These are phyloP conservation scores for Phytophthora sojae DNA, from an alignment of 352 stramenopile genomes.

Conservation along the genomic window DNA sequence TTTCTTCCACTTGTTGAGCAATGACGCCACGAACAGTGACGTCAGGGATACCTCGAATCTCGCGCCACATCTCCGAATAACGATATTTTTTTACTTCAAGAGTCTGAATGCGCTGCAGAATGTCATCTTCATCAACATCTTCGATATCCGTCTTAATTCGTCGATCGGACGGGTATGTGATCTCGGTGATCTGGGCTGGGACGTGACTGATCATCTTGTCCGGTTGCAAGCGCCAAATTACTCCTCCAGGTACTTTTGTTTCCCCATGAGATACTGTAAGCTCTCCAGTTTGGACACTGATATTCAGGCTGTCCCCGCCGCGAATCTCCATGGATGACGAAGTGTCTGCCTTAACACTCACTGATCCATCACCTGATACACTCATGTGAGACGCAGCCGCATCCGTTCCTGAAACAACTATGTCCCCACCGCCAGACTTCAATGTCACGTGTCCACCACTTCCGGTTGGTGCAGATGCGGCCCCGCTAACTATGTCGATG, in stretches of 20 bases:
- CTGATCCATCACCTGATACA: constrained; percentile 41
- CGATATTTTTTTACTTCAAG: constrained; percentile 92
- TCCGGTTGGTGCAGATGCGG: constrained; percentile 21
- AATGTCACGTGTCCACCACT: constrained; percentile 31
- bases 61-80: constrained; percentile 92
- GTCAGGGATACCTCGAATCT: constrained; percentile 84
- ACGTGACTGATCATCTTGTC: constrained; percentile 76
- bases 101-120: constrained; percentile 89
- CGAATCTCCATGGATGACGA: constrained; percentile 51
- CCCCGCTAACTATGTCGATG: constrained; percentile 37
- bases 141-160: constrained; percentile 94
- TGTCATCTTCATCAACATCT: constrained; percentile 88
- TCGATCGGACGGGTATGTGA: constrained; percentile 93
- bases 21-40: constrained; percentile 91
- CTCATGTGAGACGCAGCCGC: constrained; percentile 32
- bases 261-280: constrained; percentile 59
- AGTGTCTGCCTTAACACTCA: constrained; percentile 41
- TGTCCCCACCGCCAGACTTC: constrained; percentile 38
- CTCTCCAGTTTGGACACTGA: constrained; percentile 57
- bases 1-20: constrained; percentile 90
- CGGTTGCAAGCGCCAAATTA: constrained; percentile 61
- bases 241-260: constrained; percentile 51
- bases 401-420: constrained; percentile 32
- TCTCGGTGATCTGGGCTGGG: constrained; percentile 88
- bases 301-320: constrained; percentile 57